phyloP scores from a whole-genome alignment of 352 stramenopile genomes.

The Peronospora farinosa region DNA sequence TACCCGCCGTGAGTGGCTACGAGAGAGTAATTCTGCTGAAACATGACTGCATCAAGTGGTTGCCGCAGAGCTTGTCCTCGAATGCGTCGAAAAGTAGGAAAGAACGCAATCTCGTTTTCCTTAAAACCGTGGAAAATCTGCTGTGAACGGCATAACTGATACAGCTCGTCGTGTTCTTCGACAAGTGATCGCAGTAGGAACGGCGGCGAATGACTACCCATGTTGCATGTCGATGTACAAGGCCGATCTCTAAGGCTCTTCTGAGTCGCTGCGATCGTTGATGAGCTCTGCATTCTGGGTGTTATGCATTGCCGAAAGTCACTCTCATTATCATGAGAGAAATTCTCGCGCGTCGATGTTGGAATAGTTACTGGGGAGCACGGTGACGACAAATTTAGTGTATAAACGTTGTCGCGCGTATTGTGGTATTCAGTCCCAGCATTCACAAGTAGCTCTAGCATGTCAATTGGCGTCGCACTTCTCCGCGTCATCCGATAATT shows the following conservation, averaged over 20 bases:
- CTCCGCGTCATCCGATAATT: conserved; percentile 83
- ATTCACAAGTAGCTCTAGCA: conserved; percentile 44
- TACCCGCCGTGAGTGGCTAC: conserved; percentile 47
- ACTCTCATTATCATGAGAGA: conserved; percentile 15
- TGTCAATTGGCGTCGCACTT: conserved; percentile 38
- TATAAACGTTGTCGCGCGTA: conserved; percentile 10
- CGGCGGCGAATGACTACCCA: conserved; percentile 16
- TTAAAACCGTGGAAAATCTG: conserved; percentile 77
- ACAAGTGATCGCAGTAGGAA: conserved; percentile 37
- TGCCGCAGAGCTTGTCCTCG: conserved; percentile 40
- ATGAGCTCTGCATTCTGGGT: conserved; percentile 34
- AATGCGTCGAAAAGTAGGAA: conserved; percentile 72
- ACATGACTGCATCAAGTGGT: conserved; percentile 24
- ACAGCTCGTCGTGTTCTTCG: conserved; percentile 70
- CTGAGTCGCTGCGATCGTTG: conserved; percentile 6
- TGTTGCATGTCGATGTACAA: conserved; percentile 21
- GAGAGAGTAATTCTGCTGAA: conserved; percentile 63
- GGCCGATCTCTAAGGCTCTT: conserved; percentile 6
- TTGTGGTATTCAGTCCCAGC: conserved; percentile 18
- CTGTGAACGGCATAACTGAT: conserved; percentile 46
- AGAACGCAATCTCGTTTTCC: conserved; percentile 65
- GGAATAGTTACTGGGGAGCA: conserved; percentile 27
- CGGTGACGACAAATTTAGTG: conserved; percentile 23
- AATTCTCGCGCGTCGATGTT: conserved; percentile 26
- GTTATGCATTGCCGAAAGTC: conserved; percentile 48